phyloP scores from a whole-genome alignment of 2,329 filamentous ascomycete species.

The Bipolaris zeicola region DNA sequence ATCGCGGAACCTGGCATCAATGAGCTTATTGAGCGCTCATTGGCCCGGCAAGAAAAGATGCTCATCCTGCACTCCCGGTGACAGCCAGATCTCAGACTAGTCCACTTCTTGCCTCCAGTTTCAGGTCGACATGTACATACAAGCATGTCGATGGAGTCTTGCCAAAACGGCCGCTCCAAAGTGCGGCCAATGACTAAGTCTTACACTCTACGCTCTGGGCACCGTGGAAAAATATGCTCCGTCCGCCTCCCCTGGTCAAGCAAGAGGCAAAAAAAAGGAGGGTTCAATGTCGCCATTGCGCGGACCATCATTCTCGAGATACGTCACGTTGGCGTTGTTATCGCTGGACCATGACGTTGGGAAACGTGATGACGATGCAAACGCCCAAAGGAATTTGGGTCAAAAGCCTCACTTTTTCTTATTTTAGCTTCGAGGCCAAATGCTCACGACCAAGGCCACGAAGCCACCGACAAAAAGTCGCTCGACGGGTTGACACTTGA shows the following conservation, averaged over 20 bases:
- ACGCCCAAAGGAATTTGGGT: conserved; percentile 8
- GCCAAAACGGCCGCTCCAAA: conserved; percentile 1
- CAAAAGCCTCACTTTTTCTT: conserved; percentile 22
- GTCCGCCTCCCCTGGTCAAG: neutral
- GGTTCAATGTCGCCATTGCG: conserved; percentile 5
- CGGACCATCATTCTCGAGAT: conserved; percentile 1
- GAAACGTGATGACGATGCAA: conserved; percentile 5
- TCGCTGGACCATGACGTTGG: conserved; percentile 1
- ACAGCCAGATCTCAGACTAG: conserved; percentile 16
- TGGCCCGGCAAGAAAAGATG: conserved; percentile 11
- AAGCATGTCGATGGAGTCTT: conserved; percentile 1
- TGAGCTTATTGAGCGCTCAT: conserved; percentile 1
- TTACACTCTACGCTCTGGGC: conserved; percentile 1
- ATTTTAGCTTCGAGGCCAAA: neutral
- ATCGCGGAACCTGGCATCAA: conserved; percentile 9
- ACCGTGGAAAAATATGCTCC: neutral
- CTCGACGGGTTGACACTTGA: neutral
- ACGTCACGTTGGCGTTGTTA: conserved; percentile 13
- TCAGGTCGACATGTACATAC: neutral
- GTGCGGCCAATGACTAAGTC: conserved; percentile 16
- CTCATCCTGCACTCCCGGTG: conserved; percentile 18
- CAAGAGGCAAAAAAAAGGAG: neutral
- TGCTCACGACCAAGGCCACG: neutral
- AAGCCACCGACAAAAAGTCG: neutral
- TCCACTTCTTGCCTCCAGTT: conserved; percentile 9